These are phyloP conservation scores for Xerocomus amazonicus DNA, from an alignment of 1,284 basidiomycete species.

Conservation along the genomic window DNA sequence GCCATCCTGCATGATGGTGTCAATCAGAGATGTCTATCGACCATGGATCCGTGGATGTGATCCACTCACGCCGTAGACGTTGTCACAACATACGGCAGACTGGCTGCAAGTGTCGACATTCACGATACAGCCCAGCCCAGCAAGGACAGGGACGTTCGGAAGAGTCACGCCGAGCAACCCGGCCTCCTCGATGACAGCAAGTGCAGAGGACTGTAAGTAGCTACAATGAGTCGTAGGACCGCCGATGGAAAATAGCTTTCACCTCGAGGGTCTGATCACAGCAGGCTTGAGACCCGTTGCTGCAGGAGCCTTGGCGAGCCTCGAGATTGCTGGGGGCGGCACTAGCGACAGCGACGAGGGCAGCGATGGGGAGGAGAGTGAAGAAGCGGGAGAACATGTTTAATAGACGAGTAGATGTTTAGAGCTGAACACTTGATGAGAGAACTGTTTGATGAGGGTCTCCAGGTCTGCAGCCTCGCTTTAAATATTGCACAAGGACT, in stretches of 20 bases:
- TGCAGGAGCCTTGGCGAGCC: not conserved
- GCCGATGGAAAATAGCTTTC: no score
- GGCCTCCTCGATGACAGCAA: no score
- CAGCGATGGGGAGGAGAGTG: constrained; percentile 4
- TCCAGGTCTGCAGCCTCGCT: not conserved
- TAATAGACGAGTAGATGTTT: not conserved
- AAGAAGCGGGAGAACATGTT: constrained; percentile 1
- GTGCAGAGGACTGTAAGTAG: no score
- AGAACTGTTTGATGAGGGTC: not conserved
- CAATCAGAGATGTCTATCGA: no score
- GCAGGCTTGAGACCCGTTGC: no score
- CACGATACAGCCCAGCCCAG: constrained; percentile 25
- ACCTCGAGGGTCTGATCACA: no score
- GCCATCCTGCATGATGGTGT: no score
- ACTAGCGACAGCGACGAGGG: not conserved
- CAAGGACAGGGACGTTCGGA: no score
- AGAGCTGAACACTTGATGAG: not conserved
- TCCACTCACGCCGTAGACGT: no score
- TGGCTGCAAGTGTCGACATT: constrained; percentile 19
- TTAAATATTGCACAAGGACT: not conserved
- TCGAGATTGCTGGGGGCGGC: constrained; percentile 5
- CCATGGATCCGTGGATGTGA: no score
- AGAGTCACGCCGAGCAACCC: no score
- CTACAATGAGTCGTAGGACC: no score
- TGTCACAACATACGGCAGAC: not conserved